phyloP scores from a whole-genome alignment of 768 basidiomycete genomes.

The Naganishia randhawae region DNA sequence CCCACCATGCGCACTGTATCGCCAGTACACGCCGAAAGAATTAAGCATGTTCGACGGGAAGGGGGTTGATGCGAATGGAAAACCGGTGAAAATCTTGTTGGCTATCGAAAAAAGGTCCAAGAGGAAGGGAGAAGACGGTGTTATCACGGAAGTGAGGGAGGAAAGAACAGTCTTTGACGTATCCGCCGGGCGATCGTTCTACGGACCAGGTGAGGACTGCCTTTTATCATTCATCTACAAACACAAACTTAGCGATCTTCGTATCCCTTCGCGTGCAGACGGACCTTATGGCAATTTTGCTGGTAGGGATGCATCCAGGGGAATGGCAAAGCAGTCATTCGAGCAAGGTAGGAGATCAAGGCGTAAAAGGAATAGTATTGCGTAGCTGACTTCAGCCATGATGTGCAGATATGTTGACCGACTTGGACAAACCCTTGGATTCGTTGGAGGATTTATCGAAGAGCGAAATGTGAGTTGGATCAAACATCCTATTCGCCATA shows the following conservation, averaged over 20 bases:
- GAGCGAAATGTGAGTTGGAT: slow-evolving; percentile 69
- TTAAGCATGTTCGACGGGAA: slow-evolving; percentile 60
- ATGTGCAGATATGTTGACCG: slow-evolving; percentile 76
- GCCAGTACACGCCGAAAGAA: slow-evolving; percentile 73
- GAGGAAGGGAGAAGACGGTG: slow-evolving; percentile 60
- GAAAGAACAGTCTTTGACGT: slow-evolving; percentile 78
- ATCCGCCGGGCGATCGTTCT: slow-evolving; percentile 80
- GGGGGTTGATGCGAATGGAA: slow-evolving; percentile 55
- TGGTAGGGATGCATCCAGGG: slow-evolving; percentile 88
- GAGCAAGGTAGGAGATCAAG: slow-evolving; percentile 64
- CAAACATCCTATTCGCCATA: not conserved
- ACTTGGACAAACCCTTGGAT: slow-evolving; percentile 80
- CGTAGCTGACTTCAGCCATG: not conserved
- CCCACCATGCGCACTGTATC: slow-evolving; percentile 70
- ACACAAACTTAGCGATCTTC: not conserved
- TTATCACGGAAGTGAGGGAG: slow-evolving; percentile 72
- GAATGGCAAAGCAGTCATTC: slow-evolving; percentile 98
- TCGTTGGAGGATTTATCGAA: slow-evolving; percentile 70
- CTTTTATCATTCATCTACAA: not conserved
- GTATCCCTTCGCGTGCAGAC: slow-evolving; percentile 54
- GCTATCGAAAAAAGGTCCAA: slow-evolving; percentile 67
- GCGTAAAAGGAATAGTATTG: not conserved
- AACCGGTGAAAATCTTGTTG: slow-evolving; percentile 65
- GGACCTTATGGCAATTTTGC: slow-evolving; percentile 98
- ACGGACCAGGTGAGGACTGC: slow-evolving; percentile 74